phyloP scores from a whole-genome alignment of 768 basidiomycete genomes.

The Xerocomus brunneocitrinus region DNA sequence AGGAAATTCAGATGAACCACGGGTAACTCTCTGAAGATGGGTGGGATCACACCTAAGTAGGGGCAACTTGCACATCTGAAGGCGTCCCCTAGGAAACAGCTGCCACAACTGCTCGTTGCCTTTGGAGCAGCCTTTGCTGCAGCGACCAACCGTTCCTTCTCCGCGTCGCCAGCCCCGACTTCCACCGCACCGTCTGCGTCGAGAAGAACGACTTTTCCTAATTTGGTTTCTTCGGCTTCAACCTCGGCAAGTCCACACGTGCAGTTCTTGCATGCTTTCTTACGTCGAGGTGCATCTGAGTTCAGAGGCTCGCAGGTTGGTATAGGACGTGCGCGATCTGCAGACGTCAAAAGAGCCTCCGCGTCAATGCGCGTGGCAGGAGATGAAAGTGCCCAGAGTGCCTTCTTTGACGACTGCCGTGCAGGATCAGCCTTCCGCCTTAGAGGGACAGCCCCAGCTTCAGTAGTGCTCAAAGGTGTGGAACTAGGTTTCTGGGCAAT shows the following conservation, averaged over 20 bases:
- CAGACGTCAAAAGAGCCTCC: slow-evolving; percentile 76
- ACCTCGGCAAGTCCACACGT: slow-evolving; percentile 94
- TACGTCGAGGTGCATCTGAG: slow-evolving; percentile 54
- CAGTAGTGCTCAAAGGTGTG: slow-evolving; percentile 36
- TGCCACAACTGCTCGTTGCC: slow-evolving; percentile 95
- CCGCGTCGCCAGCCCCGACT: slow-evolving; percentile 50
- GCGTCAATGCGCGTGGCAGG: slow-evolving; percentile 76
- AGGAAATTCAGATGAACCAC: slow-evolving; percentile 6
- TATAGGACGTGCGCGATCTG: slow-evolving; percentile 74
- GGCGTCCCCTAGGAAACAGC: slow-evolving; percentile 95
- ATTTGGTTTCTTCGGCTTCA: slow-evolving; percentile 73
- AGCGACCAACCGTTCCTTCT: slow-evolving; percentile 58
- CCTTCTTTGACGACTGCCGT: slow-evolving; percentile 76
- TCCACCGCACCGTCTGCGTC: slow-evolving; percentile 57
- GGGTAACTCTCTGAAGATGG: slow-evolving; percentile 3
- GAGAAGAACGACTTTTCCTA: slow-evolving; percentile 61
- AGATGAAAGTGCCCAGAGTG: slow-evolving; percentile 78
- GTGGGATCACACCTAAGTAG: slow-evolving; percentile 74
- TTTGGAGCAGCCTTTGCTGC: slow-evolving; percentile 74
- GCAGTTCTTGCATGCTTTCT: slow-evolving; percentile 95
- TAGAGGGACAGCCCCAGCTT: slow-evolving; percentile 38
- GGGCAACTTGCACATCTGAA: slow-evolving; percentile 96
- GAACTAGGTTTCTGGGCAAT: slow-evolving; percentile 70
- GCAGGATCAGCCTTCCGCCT: slow-evolving; percentile 48
- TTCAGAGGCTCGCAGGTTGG: slow-evolving; percentile 69